Conservation (phyloP, 306 rosid species). For the Vigna nakashimae region DNA sequence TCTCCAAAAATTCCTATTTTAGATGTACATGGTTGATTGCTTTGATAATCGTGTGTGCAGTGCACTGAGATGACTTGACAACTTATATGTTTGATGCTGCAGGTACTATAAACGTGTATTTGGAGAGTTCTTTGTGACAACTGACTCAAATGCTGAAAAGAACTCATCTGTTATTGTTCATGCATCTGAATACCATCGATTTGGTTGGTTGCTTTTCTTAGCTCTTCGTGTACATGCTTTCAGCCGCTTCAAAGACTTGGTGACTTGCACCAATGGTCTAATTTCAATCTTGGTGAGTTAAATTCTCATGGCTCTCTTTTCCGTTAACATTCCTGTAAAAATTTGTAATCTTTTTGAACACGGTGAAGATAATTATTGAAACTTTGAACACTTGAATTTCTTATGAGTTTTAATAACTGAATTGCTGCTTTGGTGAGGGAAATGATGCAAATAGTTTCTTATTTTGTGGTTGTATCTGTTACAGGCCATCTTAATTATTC, state of each 20-base stretch:
- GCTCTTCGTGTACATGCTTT: slow-evolving; percentile 94
- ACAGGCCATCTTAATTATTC: slow-evolving; percentile 93
- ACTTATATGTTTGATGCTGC: slow-evolving; percentile 39
- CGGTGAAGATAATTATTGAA: slow-evolving; percentile 10
- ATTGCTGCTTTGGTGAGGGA: not conserved
- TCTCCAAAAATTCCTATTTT: too few species aligned
- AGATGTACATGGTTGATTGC: not conserved
- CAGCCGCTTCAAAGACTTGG: slow-evolving; percentile 88
- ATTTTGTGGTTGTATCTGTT: slow-evolving; percentile 47
- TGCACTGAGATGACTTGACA: not conserved
- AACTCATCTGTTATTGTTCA: slow-evolving; percentile 50
- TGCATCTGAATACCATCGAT: slow-evolving; percentile 84
- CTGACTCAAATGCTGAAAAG: slow-evolving; percentile 60
- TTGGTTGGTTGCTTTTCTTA: slow-evolving; percentile 98
- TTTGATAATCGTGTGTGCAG: slow-evolving; percentile 9
- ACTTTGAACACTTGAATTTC: not conserved
- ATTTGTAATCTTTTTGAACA: slow-evolving; percentile 16
- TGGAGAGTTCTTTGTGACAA: slow-evolving; percentile 78
- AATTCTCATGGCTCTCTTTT: slow-evolving; percentile 21
- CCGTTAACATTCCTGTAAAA: slow-evolving; percentile 13
- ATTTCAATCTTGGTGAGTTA: slow-evolving; percentile 89
- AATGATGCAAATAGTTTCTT: slow-evolving; percentile 35
- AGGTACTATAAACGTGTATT: slow-evolving; percentile 90
- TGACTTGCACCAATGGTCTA: slow-evolving; percentile 90
- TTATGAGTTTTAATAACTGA: slow-evolving; percentile 2